Conservation (phyloP, 257 asterid genomes). For the Echites panduratus region DNA sequence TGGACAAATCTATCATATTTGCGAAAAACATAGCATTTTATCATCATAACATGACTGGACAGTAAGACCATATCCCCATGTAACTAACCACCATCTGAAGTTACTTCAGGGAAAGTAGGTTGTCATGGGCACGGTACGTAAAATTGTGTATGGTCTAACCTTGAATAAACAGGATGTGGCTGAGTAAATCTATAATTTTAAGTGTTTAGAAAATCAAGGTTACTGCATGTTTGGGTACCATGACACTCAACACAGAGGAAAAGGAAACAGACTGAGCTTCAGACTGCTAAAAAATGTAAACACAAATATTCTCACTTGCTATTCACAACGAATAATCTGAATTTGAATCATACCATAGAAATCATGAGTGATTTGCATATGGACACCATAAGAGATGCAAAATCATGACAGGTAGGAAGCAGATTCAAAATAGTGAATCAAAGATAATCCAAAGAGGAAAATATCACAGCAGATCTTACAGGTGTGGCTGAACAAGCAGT, state of each 20-base stretch:
- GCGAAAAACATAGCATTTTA: neutral
- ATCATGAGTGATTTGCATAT: neutral
- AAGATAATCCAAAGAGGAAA: neutral
- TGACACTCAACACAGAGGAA: neutral
- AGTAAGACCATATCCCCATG: neutral
- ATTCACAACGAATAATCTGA: neutral
- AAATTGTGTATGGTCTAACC: neutral
- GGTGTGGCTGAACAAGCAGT: slow-evolving; percentile 42
- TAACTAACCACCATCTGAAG: neutral
- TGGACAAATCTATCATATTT: neutral
- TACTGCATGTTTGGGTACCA: neutral
- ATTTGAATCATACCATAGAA: neutral
- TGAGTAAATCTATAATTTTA: neutral
- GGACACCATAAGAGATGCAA: neutral
- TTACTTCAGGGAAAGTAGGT: neutral
- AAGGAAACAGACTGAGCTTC: neutral
- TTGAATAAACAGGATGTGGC: neutral
- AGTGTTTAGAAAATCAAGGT: neutral
- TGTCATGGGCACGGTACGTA: neutral
- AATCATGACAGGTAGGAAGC: neutral
- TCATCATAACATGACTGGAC: neutral
- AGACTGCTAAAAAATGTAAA: neutral
- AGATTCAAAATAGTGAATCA: too few relatives aligned
- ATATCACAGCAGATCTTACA: slow-evolving; percentile 21
- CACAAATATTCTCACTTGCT: neutral